Conservation (phyloP, 116 monocot species). For the Dioscorea cayenensis region DNA sequence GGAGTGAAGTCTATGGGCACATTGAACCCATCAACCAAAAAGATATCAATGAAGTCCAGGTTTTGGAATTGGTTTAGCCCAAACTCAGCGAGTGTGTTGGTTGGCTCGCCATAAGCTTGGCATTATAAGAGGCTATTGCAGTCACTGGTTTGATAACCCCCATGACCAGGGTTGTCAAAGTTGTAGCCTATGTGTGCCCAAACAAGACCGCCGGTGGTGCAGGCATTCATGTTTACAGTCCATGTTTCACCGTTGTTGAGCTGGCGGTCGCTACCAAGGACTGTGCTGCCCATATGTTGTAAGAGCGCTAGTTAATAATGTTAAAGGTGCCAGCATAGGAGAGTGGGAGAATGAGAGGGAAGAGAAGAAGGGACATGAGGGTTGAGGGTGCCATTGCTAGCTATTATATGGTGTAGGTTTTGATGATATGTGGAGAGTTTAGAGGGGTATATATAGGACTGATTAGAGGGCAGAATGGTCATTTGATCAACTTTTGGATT, state of each 20-base stretch:
- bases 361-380: background rate
- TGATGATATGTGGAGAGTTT: too few species aligned
- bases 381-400: background rate
- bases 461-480: background rate
- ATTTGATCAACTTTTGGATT: too few species aligned
- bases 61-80: slow-evolving; percentile 18
- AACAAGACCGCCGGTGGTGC: slow-evolving; percentile 10
- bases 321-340: slow-evolving; percentile 23
- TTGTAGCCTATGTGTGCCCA: slow-evolving; percentile 43
- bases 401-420: too few species aligned
- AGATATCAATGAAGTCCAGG: slow-evolving; percentile 46
- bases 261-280: slow-evolving; percentile 25
- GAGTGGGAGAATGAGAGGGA: slow-evolving; percentile 13
- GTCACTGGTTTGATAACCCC: slow-evolving; percentile 45
- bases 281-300: slow-evolving; percentile 48
- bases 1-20: slow-evolving; percentile 35
- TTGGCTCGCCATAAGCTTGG: slow-evolving; percentile 11
- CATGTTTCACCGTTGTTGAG: slow-evolving; percentile 24
- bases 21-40: slow-evolving; percentile 51
- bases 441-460: background rate
- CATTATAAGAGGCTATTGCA: slow-evolving; percentile 42
- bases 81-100: slow-evolving; percentile 43
- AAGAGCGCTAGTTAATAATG: slow-evolving; percentile 32
- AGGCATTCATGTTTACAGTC: slow-evolving; percentile 18
- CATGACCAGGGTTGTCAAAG: slow-evolving; percentile 34